A percentile compares a stretch with the other conserved stretches of the same genome.
Evolutionary conservation across 768 basidiomycete species (phyloP).

Genomic region (Psilocybe cyanescens): DNA sequence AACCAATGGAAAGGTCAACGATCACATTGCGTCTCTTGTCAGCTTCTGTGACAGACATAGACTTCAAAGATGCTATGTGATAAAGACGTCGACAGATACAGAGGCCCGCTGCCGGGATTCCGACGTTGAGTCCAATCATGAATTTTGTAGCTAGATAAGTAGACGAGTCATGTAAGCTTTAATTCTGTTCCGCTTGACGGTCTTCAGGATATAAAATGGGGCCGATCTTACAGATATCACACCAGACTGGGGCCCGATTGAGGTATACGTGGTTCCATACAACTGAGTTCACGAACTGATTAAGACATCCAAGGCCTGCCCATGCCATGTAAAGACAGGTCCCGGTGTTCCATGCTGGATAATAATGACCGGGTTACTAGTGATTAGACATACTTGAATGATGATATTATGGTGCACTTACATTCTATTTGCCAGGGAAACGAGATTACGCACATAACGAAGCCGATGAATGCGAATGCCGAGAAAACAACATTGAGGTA

Average conservation of each 20-base stretch:
- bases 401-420: slow-evolving; percentile 18
- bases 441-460: slow-evolving; percentile 60
- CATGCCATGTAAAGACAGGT: slow-evolving; percentile 77
- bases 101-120: slow-evolving; percentile 54
- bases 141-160: slow-evolving; percentile 44
- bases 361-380: not conserved
- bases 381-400: not conserved
- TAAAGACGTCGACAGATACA: slow-evolving; percentile 68
- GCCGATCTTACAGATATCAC: slow-evolving; percentile 53
- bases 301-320: slow-evolving; percentile 60
- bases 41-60: slow-evolving; percentile 50
- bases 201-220: too few relatives aligned
- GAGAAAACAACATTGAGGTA: slow-evolving; percentile 50
- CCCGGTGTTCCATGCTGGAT: slow-evolving; percentile 56
- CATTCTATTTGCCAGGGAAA: slow-evolving; percentile 72
- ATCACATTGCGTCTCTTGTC: slow-evolving; percentile 54
- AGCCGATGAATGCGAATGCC: slow-evolving; percentile 56
- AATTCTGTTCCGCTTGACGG: not conserved
- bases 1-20: slow-evolving; percentile 52
- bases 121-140: slow-evolving; percentile 44
- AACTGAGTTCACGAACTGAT: slow-evolving; percentile 65
- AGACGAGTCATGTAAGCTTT: not conserved
- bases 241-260: slow-evolving; percentile 63
- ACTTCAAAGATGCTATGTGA: slow-evolving; percentile 54
- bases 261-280: slow-evolving; percentile 67